Conservation (phyloP, 225 moss, liverwort and hornwort genomes). For the Marchantia paleacea region DNA sequence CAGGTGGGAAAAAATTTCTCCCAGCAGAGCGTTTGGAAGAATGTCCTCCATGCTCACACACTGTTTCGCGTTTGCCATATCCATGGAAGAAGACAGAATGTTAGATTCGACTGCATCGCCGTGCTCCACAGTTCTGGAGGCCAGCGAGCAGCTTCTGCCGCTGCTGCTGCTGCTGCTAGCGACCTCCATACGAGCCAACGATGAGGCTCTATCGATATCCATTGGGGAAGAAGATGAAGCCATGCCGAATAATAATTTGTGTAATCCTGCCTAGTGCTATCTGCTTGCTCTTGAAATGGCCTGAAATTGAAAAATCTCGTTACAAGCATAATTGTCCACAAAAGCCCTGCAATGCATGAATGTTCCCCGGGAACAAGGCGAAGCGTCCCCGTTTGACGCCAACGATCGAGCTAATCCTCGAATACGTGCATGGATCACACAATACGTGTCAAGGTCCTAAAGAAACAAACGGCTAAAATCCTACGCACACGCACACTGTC, state of each 20-base stretch:
- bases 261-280: not conserved
- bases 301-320: not conserved
- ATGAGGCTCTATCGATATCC: not conserved
- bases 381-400: not conserved
- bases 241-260: not conserved
- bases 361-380: not conserved
- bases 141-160: not conserved
- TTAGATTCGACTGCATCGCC: not conserved
- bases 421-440: not conserved
- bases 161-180: not conserved
- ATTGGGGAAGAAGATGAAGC: not conserved
- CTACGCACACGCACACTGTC: not conserved
- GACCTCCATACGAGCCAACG: not conserved
- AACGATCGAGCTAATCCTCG: not conserved
- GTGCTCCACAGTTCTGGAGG: not conserved
- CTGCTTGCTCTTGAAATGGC: not conserved
- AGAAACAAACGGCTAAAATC: not conserved
- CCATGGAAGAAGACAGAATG: constrained; percentile 12
- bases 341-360: not conserved
- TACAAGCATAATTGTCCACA: constrained; percentile 5
- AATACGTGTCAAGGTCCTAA: not conserved
- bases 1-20: constrained; percentile 35
- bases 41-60: constrained; percentile 29
- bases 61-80: not conserved
- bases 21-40: constrained; percentile 35